Evolutionary conservation across 1,139 yeast genomes (phyloP).

Genomic region (Chernovozyma aurita): DNA sequence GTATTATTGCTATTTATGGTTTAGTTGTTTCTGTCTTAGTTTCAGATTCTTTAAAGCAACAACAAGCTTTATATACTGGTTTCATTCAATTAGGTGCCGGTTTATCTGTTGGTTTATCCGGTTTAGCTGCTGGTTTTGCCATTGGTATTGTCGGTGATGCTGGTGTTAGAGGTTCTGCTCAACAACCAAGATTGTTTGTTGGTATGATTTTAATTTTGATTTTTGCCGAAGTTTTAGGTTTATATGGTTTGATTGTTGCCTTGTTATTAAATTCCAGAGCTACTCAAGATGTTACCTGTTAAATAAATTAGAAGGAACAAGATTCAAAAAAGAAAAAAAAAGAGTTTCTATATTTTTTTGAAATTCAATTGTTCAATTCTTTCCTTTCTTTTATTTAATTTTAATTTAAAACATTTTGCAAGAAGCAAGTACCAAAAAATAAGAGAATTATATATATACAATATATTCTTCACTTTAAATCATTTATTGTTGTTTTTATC

Average conservation of each 20-base stretch:
- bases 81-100: constrained; percentile 99
- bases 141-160: constrained; percentile 99
- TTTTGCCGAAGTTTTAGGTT: constrained; percentile 96
- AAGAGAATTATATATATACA: neutral
- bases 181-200: constrained; percentile 94
- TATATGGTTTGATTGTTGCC: constrained; percentile 97
- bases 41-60: constrained; percentile 83
- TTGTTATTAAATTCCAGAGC: constrained; percentile 96
- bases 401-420: neutral
- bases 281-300: constrained; percentile 83
- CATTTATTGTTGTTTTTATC: constrained; percentile 1
- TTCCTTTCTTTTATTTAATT: neutral
- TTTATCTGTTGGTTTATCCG: constrained; percentile 94
- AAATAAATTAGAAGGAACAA: constrained; percentile 16
- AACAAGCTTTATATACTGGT: constrained; percentile 93
- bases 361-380: neutral
- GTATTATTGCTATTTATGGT: constrained; percentile 99
- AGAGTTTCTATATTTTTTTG: neutral
- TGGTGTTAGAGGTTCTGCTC: constrained; percentile 95
- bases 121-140: constrained; percentile 96
- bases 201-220: constrained; percentile 91
- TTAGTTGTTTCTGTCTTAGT: constrained; percentile 95
- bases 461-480: neutral
- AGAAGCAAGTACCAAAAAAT: neutral
- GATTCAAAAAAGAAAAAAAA: neutral